A percentile compares a stretch with the other conserved stretches of the same genome.
Evolutionary conservation across 768 basidiomycete species (phyloP).

Genomic region (Clitopilus hobsonii): DNA sequence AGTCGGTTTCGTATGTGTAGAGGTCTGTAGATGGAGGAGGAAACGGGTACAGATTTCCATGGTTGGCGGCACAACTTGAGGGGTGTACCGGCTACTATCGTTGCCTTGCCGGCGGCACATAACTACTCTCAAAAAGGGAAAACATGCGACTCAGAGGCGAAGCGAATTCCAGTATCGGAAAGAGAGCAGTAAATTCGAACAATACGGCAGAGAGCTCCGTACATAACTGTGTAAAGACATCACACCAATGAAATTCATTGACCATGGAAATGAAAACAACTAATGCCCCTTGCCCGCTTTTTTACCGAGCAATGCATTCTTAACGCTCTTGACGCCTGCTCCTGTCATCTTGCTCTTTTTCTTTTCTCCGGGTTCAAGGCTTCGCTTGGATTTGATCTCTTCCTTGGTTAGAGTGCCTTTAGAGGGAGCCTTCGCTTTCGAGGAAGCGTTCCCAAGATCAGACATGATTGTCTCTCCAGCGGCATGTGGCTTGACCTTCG

Average conservation of each 20-base stretch:
- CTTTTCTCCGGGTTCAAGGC: constrained; percentile 40
- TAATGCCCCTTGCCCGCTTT: constrained; percentile 32
- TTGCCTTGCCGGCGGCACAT: background rate
- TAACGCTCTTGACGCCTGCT: constrained; percentile 45
- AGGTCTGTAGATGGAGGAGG: no score
- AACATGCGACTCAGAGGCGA: background rate
- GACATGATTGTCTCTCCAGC: no score
- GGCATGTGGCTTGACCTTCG: background rate
- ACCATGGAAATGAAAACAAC: constrained; percentile 6
- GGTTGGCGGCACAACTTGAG: background rate
- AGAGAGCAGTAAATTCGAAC: background rate
- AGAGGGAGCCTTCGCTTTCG: constrained; percentile 2
- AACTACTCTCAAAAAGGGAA: background rate
- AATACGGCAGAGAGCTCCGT: background rate
- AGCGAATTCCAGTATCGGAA: no score
- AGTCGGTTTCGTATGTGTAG: no score
- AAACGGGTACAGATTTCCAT: constrained; percentile 1
- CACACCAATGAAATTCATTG: background rate
- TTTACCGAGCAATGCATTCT: constrained; percentile 51
- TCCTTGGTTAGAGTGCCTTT: constrained; percentile 26
- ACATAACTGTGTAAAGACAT: background rate
- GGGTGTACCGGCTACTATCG: background rate
- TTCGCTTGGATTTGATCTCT: constrained; percentile 52
- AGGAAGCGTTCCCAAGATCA: background rate
- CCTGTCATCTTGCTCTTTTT: constrained; percentile 48